Percentiles rank a stretch among this genome's conserved stretches.
Conservation (phyloP, 345 rosid genomes). For the Arabidopsis suecica region DNA sequence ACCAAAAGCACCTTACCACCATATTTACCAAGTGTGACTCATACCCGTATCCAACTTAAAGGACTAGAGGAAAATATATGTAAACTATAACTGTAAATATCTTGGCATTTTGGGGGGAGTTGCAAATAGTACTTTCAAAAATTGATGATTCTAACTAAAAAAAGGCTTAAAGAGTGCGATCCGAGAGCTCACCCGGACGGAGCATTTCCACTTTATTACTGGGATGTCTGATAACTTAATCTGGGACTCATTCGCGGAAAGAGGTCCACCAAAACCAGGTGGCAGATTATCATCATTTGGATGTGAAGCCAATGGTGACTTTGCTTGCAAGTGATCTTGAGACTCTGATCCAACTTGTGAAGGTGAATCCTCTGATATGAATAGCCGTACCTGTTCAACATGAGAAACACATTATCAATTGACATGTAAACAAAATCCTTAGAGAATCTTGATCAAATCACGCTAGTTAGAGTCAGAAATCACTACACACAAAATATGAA, state of each 20-base stretch:
- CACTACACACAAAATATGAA: neutral
- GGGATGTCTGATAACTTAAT: slow-evolving; percentile 72
- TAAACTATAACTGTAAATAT: neutral
- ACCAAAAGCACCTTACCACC: neutral
- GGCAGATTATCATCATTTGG: slow-evolving; percentile 72
- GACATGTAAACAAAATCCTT: slow-evolving; percentile 13
- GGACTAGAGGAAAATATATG: neutral
- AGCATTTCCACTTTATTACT: slow-evolving; percentile 74
- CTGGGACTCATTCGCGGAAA: slow-evolving; percentile 53
- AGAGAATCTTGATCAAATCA: slow-evolving; percentile 23
- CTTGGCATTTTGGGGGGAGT: neutral
- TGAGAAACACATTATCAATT: slow-evolving; percentile 37
- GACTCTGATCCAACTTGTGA: slow-evolving; percentile 75
- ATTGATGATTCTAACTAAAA: slow-evolving; percentile 22
- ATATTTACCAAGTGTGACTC: neutral
- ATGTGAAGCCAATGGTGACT: slow-evolving; percentile 62
- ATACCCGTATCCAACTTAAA: neutral
- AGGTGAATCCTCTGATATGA: slow-evolving; percentile 90
- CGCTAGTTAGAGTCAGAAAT: slow-evolving; percentile 19
- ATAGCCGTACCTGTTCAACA: slow-evolving; percentile 68
- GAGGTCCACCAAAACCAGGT: slow-evolving; percentile 89
- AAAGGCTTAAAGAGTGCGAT: neutral
- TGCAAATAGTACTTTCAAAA: slow-evolving; percentile 13
- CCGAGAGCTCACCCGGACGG: slow-evolving; percentile 60
- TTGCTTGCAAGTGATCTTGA: slow-evolving; percentile 98